These are phyloP conservation scores for Penicillium brasilianum DNA, from an alignment of 2,329 filamentous ascomycete species.

Conservation along the genomic window DNA sequence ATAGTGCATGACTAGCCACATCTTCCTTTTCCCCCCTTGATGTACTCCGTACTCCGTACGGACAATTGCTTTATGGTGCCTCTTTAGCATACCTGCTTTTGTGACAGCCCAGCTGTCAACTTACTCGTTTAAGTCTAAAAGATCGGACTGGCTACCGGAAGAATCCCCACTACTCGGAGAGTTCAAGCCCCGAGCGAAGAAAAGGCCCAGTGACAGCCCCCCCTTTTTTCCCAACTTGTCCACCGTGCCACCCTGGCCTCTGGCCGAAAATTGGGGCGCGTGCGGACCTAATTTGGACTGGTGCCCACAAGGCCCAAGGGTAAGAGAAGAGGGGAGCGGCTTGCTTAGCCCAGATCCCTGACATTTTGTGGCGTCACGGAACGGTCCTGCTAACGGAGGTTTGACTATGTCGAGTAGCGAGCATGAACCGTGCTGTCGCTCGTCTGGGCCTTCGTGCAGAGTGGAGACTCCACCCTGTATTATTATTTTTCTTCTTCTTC, in stretches of 20 bases:
- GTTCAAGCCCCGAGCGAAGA: conserved; percentile 14
- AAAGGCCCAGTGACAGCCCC: conserved; percentile 1
- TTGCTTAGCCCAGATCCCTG: conserved; percentile 16
- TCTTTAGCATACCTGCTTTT: not conserved
- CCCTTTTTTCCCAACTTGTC: conserved; percentile 10
- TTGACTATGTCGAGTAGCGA: conserved; percentile 24
- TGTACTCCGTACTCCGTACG: too few relatives aligned
- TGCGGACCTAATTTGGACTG: conserved; percentile 12
- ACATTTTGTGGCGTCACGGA: conserved; percentile 23
- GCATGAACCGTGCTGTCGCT: conserved; percentile 27
- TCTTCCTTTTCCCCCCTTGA: not conserved
- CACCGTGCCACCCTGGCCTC: conserved; percentile 9
- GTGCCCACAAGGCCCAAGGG: not conserved
- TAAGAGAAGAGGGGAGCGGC: not conserved
- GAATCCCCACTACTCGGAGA: conserved; percentile 29
- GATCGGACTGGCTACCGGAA: conserved; percentile 38
- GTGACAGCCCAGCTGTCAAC: conserved; percentile 35
- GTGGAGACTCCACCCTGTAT: conserved; percentile 2
- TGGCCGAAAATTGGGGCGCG: conserved; percentile 19
- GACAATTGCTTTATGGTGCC: not conserved
- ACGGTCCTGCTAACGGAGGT: conserved; percentile 27
- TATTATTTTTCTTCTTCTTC: not conserved
- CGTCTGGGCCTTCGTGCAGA: not conserved
- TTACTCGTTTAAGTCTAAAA: conserved; percentile 35
- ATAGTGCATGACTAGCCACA: not conserved